A percentile compares a stretch with the other conserved stretches of the same genome.
phyloP scores from a whole-genome alignment of 345 rosid species.

The Litchi chinensis region DNA sequence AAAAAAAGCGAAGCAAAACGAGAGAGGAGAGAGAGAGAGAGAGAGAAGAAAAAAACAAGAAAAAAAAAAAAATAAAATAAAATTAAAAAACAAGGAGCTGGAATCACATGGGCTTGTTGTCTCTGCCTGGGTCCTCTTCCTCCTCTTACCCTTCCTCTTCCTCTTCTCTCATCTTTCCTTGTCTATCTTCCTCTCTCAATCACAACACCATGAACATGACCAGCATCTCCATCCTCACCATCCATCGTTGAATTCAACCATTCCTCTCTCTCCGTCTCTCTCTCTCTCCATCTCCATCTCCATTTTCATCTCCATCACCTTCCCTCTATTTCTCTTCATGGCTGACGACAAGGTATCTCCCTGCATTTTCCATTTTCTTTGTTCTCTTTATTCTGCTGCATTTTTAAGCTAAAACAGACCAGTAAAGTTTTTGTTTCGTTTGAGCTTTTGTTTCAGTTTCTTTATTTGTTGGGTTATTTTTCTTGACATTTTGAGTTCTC shows the following conservation, averaged over 20 bases:
- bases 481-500: not conserved
- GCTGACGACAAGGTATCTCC: slow-evolving; percentile 70
- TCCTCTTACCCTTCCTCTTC: slow-evolving; percentile 13
- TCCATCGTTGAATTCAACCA: slow-evolving; percentile 26
- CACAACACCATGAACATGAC: slow-evolving; percentile 35
- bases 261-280: slow-evolving; percentile 6
- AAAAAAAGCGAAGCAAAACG: slow-evolving; percentile 35
- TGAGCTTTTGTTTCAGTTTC: too few relatives aligned
- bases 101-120: slow-evolving; percentile 58
- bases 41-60: slow-evolving; percentile 1
- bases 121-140: slow-evolving; percentile 30
- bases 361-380: not conserved
- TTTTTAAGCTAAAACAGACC: not conserved
- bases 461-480: not conserved
- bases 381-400: not conserved
- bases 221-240: slow-evolving; percentile 24
- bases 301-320: not conserved
- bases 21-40: slow-evolving; percentile 30
- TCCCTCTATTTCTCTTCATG: slow-evolving; percentile 39
- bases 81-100: slow-evolving; percentile 30
- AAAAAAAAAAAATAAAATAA: slow-evolving; percentile 5
- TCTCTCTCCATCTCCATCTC: not conserved
- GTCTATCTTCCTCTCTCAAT: slow-evolving; percentile 6
- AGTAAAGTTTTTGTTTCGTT: not conserved
- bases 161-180: slow-evolving; percentile 10